A percentile compares a stretch with the other conserved stretches of the same genome.
Conservation (phyloP, 2,329 filamentous ascomycete species). For the Diaporthe capsici region DNA sequence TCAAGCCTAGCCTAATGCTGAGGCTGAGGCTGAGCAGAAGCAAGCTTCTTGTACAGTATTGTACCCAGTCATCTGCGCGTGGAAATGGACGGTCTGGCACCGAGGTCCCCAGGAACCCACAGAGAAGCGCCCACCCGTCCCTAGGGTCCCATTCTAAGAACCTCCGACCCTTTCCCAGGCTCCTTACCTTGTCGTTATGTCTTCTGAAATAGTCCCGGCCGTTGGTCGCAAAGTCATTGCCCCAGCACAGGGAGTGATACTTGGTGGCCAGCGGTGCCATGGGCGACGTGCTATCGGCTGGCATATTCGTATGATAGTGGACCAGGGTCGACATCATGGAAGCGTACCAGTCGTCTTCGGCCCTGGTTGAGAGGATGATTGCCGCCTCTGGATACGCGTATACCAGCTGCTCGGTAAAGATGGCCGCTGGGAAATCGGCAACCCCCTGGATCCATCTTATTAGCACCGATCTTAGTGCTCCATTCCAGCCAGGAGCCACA, state of each 20-base stretch:
- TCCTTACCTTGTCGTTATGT: slow-evolving; percentile 47
- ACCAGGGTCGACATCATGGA: slow-evolving; percentile 53
- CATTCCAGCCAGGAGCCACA: not conserved
- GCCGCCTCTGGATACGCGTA: slow-evolving; percentile 74
- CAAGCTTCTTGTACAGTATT: slow-evolving; percentile 48
- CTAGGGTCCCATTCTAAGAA: slow-evolving; percentile 48
- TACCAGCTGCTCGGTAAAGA: slow-evolving; percentile 70
- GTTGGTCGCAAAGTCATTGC: slow-evolving; percentile 46
- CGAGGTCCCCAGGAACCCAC: slow-evolving; percentile 46
- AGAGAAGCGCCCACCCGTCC: slow-evolving; percentile 49
- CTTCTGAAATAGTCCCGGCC: slow-evolving; percentile 45
- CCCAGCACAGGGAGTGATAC: slow-evolving; percentile 50
- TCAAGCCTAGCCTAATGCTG: not conserved
- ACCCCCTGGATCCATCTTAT: slow-evolving; percentile 40
- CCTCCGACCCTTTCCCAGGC: slow-evolving; percentile 38
- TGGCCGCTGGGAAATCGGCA: slow-evolving; percentile 50
- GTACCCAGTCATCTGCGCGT: slow-evolving; percentile 49
- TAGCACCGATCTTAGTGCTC: not conserved
- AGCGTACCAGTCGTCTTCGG: slow-evolving; percentile 71
- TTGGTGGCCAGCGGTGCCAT: slow-evolving; percentile 46
- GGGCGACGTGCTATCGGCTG: slow-evolving; percentile 40
- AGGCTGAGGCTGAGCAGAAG: slow-evolving; percentile 30
- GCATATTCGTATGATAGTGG: slow-evolving; percentile 44
- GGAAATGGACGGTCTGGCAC: slow-evolving; percentile 47
- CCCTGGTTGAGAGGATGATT: slow-evolving; percentile 70